Conservation (phyloP, 371 early-diverging fungal species). For the Mucor indicus region DNA sequence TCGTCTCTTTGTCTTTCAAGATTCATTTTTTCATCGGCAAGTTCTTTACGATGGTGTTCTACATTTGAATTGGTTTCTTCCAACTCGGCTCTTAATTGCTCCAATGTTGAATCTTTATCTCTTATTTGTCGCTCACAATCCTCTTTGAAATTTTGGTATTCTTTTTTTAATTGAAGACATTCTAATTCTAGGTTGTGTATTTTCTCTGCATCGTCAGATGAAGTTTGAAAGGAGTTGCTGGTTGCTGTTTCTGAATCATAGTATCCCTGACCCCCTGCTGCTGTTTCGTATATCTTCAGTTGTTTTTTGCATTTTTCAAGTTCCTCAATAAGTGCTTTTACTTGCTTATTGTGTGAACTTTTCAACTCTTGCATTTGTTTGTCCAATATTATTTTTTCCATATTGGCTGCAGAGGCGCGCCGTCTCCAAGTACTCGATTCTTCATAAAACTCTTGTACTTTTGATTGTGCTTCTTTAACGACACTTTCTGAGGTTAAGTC, state of each 20-base stretch:
- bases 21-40: too few species aligned
- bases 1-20: too few species aligned
- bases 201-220: neutral
- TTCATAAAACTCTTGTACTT: slow-evolving; percentile 1
- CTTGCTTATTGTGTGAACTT: slow-evolving; percentile 1
- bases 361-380: slow-evolving; percentile 11
- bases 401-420: neutral
- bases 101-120: neutral
- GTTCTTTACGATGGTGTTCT: too few species aligned
- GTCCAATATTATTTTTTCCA: slow-evolving; percentile 5
- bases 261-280: neutral
- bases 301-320: slow-evolving; percentile 3
- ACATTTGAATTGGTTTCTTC: too few species aligned
- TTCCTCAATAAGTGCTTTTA: slow-evolving; percentile 6
- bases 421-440: slow-evolving; percentile 4
- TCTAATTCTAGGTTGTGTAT: neutral
- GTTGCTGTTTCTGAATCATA: neutral
- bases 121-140: neutral
- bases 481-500: slow-evolving; percentile 8
- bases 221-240: neutral
- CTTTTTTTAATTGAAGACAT: neutral
- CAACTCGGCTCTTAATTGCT: neutral
- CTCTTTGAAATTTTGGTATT: neutral
- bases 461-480: slow-evolving; percentile 12
- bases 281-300: neutral